These are phyloP conservation scores for Diaporthe sp. DNA, from an alignment of 2,329 filamentous ascomycete species.

Conservation along the genomic window DNA sequence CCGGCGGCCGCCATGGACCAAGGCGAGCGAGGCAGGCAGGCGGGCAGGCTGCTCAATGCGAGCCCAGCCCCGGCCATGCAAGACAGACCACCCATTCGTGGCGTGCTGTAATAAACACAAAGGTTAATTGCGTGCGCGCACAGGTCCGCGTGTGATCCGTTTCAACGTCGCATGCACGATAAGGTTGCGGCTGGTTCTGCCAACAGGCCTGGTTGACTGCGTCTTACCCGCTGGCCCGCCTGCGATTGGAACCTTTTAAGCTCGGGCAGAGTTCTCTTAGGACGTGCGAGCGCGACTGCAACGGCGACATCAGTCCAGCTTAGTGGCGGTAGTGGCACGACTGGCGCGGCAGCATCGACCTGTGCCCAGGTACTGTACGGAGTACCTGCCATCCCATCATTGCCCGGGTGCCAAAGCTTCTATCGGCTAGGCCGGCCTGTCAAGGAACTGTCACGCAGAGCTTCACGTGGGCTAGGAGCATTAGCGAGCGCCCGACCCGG, in stretches of 20 bases:
- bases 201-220: not conserved
- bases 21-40: slow-evolving; percentile 18
- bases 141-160: slow-evolving; percentile 18
- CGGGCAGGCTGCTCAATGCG: slow-evolving; percentile 23
- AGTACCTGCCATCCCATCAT: slow-evolving; percentile 31
- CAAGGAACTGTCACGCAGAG: slow-evolving; percentile 24
- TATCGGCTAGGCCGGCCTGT: slow-evolving; percentile 28
- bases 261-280: slow-evolving; percentile 21
- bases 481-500: slow-evolving; percentile 1
- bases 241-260: slow-evolving; percentile 26
- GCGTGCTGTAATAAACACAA: slow-evolving; percentile 28
- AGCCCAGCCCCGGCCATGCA: slow-evolving; percentile 24
- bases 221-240: not conserved
- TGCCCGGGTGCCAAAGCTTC: slow-evolving; percentile 26
- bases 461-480: slow-evolving; percentile 24
- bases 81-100: slow-evolving; percentile 12
- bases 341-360: slow-evolving; percentile 15
- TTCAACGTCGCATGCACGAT: slow-evolving; percentile 18
- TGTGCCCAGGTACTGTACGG: slow-evolving; percentile 5
- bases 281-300: slow-evolving; percentile 31
- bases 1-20: not conserved
- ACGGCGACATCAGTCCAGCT: slow-evolving; percentile 24
- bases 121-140: slow-evolving; percentile 14
- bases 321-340: not conserved
- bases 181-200: slow-evolving; percentile 25